phyloP scores from a whole-genome alignment of 495 filamentous ascomycete species.

The Gamarada debralockiae region DNA sequence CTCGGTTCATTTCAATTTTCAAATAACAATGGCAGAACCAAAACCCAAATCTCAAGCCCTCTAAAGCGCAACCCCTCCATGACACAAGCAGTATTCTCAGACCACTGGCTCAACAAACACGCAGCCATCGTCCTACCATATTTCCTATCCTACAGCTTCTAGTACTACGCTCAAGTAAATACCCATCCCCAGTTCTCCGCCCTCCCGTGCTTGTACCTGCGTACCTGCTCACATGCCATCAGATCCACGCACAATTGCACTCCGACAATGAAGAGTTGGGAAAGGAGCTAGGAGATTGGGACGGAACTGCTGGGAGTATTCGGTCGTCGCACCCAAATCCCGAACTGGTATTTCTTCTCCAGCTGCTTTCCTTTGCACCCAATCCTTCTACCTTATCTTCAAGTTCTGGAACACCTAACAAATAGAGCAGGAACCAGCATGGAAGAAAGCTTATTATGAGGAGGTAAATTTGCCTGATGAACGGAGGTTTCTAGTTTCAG shows the following conservation, averaged over 20 bases:
- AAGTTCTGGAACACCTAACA: not conserved
- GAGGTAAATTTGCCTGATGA: conserved; percentile 19
- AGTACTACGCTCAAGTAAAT: conserved; percentile 5
- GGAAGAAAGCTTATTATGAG: conserved; percentile 11
- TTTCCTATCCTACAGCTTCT: not conserved
- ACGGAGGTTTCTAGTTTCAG: conserved; percentile 10
- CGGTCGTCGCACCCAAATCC: too few relatives aligned
- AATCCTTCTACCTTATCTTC: not conserved
- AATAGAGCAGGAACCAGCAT: not conserved
- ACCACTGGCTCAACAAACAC: conserved; percentile 8
- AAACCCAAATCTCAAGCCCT: not conserved
- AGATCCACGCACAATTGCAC: not conserved
- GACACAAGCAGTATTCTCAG: conserved; percentile 8
- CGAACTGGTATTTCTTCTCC: too few relatives aligned
- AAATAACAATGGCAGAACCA: too few relatives aligned
- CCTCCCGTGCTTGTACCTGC: not conserved
- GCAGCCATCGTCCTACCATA: not conserved
- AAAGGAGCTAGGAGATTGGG: not conserved
- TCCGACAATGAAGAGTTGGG: not conserved
- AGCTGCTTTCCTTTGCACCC: too few relatives aligned
- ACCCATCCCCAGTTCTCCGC: not conserved
- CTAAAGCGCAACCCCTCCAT: conserved; percentile 3
- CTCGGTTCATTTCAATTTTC: too few relatives aligned
- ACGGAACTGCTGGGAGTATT: not conserved
- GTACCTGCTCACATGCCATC: not conserved